Evolutionary conservation across 164 flowering plant genomes (phyloP).

Genomic region (Dillenia suffruticosa): DNA sequence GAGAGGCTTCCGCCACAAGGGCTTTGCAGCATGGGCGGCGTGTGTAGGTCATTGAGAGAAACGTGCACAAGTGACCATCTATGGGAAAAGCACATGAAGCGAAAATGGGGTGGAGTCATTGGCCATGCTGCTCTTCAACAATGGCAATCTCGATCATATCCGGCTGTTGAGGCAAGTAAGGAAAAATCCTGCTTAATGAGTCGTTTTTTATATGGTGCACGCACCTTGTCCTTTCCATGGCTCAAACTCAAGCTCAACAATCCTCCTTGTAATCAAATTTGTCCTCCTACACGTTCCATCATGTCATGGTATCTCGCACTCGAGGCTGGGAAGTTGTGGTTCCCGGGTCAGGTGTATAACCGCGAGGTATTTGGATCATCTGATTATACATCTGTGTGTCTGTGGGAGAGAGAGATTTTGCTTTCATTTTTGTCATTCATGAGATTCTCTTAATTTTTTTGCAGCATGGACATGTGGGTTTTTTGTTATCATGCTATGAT

Average conservation of each 20-base stretch:
- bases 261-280: slow-evolving; percentile 17
- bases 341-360: slow-evolving; percentile 91
- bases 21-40: slow-evolving; percentile 71
- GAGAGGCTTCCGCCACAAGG: slow-evolving; percentile 70
- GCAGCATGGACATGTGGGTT: slow-evolving; percentile 90
- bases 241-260: slow-evolving; percentile 27
- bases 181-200: slow-evolving; percentile 27
- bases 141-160: slow-evolving; percentile 54
- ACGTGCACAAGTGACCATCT: slow-evolving; percentile 69
- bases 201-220: slow-evolving; percentile 18
- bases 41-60: slow-evolving; percentile 71
- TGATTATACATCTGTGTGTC: background rate
- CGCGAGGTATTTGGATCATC: slow-evolving; percentile 60
- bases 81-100: slow-evolving; percentile 81
- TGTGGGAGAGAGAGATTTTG: too few species aligned
- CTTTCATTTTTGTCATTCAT: too few species aligned
- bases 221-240: slow-evolving; percentile 52
- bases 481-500: slow-evolving; percentile 93
- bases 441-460: background rate
- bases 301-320: slow-evolving; percentile 73
- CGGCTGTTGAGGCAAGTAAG: slow-evolving; percentile 13
- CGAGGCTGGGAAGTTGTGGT: slow-evolving; percentile 81
- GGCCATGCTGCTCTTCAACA: slow-evolving; percentile 64
- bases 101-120: slow-evolving; percentile 74
- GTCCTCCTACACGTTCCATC: slow-evolving; percentile 45